Evolutionary conservation across 1,139 yeast species (phyloP).

Genomic region (Debaryomyces robertsiae): DNA sequence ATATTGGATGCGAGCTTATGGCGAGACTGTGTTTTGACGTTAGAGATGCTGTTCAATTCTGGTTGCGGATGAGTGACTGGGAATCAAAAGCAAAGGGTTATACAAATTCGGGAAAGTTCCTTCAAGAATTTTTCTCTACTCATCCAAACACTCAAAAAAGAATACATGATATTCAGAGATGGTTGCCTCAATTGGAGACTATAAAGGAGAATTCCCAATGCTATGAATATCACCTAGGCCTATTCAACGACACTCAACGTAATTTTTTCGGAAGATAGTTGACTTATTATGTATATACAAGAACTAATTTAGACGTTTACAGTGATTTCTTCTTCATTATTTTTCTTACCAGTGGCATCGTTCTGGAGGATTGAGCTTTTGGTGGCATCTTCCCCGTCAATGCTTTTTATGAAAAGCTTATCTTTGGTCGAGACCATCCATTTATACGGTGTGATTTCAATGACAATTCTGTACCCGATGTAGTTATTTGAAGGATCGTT

Average conservation of each 20-base stretch:
- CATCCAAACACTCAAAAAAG: constrained; percentile 87
- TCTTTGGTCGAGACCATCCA: constrained; percentile 11
- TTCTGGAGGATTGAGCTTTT: constrained; percentile 19
- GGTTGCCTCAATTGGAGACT: constrained; percentile 71
- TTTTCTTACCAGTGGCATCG: constrained; percentile 9
- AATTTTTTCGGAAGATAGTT: constrained; percentile 21
- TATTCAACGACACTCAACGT: constrained; percentile 21
- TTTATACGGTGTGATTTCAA: constrained; percentile 31
- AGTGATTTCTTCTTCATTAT: constrained; percentile 14
- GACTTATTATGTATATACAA: constrained; percentile 6
- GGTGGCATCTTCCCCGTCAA: constrained; percentile 18
- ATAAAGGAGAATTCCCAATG: constrained; percentile 39
- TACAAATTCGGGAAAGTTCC: constrained; percentile 21
- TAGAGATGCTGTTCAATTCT: constrained; percentile 66
- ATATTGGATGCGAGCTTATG: constrained; percentile 90
- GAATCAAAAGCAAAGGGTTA: constrained; percentile 38
- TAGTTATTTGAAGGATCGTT: constrained; percentile 13
- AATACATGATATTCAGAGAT: constrained; percentile 63
- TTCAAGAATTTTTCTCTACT: constrained; percentile 73
- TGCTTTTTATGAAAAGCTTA: constrained; percentile 13
- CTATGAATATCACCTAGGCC: constrained; percentile 27
- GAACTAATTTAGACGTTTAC: constrained; percentile 11
- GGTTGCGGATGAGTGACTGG: constrained; percentile 77
- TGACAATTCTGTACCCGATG: constrained; percentile 25
- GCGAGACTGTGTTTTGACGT: constrained; percentile 86